Percentiles rank a stretch among this genome's conserved stretches.
Evolutionary conservation across 1,284 basidiomycete genomes (phyloP).

Genomic region (Cerioporus squamosus): DNA sequence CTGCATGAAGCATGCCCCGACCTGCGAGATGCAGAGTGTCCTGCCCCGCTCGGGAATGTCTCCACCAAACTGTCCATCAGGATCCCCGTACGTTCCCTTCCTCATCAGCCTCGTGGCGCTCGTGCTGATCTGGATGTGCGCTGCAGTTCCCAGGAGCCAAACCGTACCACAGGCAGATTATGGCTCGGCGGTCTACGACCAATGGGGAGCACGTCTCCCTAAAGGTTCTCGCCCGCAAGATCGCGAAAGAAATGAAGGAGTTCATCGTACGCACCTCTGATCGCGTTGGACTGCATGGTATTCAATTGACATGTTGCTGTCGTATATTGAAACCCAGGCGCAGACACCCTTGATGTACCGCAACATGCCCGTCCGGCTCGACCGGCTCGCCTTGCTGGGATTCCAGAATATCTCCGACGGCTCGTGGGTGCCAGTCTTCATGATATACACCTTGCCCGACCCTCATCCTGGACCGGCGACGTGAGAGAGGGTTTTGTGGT

Average conservation of each 20-base stretch:
- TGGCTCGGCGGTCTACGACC: constrained; percentile 1
- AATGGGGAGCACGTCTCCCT: neutral
- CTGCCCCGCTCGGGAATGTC: neutral
- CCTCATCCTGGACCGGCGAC: too few species aligned
- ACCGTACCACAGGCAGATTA: constrained; percentile 2
- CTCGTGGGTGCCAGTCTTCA: neutral
- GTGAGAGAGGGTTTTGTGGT: too few species aligned
- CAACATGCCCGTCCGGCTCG: neutral
- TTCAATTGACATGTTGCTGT: too few species aligned
- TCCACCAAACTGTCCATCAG: constrained; percentile 3
- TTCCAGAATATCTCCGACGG: neutral
- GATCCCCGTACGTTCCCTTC: neutral
- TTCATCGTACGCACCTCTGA: neutral
- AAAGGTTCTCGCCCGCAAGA: neutral
- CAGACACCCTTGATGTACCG: too few species aligned
- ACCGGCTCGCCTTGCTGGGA: neutral
- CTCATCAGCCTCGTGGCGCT: neutral
- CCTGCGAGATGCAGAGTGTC: neutral
- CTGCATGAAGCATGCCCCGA: neutral
- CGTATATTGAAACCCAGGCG: too few species aligned
- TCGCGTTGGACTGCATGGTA: too few species aligned
- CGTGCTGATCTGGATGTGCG: too few species aligned
- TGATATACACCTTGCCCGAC: too few species aligned
- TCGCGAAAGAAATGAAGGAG: neutral
- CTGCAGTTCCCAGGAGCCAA: neutral